Evolutionary conservation across 2,329 filamentous ascomycete species (phyloP).

Genomic region (Penicillium sp.): DNA sequence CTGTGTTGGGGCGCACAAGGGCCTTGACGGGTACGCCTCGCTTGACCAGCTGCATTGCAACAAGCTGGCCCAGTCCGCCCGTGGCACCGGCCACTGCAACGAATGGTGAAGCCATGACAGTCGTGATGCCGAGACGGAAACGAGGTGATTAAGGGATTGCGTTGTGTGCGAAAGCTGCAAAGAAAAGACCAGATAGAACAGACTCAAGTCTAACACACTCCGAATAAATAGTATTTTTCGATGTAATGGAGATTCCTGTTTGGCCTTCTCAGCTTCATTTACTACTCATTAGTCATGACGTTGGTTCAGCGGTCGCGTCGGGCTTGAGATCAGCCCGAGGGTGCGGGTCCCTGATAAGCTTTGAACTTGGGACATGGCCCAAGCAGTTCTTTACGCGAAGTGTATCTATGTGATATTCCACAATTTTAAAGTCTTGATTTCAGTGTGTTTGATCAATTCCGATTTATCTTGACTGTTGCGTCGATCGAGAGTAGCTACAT

Average conservation of each 20-base stretch:
- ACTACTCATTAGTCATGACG: not conserved
- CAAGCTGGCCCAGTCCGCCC: slow-evolving; percentile 9
- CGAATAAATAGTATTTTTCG: not conserved
- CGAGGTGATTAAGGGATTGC: not conserved
- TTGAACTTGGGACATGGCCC: no score
- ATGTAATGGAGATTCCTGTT: not conserved
- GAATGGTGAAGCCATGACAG: slow-evolving; percentile 7
- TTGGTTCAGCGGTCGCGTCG: not conserved
- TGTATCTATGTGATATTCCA: no score
- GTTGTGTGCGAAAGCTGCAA: not conserved
- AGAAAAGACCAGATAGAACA: not conserved
- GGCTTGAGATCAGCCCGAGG: not conserved
- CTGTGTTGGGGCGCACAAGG: slow-evolving; percentile 11
- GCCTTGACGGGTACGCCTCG: slow-evolving; percentile 14
- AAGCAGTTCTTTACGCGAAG: not conserved
- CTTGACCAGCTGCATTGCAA: slow-evolving; percentile 5
- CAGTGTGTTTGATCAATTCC: no score
- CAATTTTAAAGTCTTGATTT: no score
- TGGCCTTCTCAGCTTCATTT: not conserved
- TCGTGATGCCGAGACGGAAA: not conserved
- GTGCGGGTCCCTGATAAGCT: no score
- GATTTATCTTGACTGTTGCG: no score
- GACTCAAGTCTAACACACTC: not conserved
- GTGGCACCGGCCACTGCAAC: slow-evolving; percentile 12
- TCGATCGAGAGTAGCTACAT: no score